Conservation (phyloP, 345 rosid genomes). For the Alliaria petiolata region DNA sequence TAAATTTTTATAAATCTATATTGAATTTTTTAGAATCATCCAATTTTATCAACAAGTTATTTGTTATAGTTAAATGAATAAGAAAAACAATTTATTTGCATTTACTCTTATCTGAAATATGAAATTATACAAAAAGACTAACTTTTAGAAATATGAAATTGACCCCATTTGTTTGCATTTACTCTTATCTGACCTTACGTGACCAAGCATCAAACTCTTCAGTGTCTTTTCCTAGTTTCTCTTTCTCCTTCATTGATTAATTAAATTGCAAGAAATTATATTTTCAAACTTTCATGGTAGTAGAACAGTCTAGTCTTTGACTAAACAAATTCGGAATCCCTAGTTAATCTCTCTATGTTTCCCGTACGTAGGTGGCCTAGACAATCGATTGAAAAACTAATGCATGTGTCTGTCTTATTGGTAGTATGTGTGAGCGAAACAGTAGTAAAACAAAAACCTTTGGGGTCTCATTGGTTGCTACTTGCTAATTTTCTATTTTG, state of each 20-base stretch:
- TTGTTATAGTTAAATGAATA: not conserved
- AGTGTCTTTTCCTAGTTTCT: not conserved
- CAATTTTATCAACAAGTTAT: not conserved
- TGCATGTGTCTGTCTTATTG: not conserved
- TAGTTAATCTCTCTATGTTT: not conserved
- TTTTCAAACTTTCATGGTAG: not conserved
- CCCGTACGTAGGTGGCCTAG: not conserved
- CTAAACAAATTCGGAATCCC: not conserved
- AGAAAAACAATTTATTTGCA: too few relatives aligned
- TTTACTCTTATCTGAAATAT: too few relatives aligned
- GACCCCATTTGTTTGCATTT: conserved; percentile 23
- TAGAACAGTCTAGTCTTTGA: not conserved
- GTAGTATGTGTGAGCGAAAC: too few relatives aligned
- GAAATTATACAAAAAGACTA: too few relatives aligned
- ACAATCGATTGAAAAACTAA: not conserved
- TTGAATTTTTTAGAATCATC: not conserved
- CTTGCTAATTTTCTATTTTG: not conserved
- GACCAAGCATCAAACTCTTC: conserved; percentile 16
- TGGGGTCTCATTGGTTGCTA: not conserved
- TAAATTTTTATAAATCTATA: not conserved
- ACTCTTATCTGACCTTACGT: conserved; percentile 9
- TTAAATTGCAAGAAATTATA: not conserved
- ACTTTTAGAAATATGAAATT: conserved; percentile 5
- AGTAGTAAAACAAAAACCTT: not conserved
- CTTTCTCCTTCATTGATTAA: not conserved